These are phyloP conservation scores for Mycosphaerella sp. DNA, from an alignment of 2,329 filamentous ascomycete genomes.

Conservation along the genomic window DNA sequence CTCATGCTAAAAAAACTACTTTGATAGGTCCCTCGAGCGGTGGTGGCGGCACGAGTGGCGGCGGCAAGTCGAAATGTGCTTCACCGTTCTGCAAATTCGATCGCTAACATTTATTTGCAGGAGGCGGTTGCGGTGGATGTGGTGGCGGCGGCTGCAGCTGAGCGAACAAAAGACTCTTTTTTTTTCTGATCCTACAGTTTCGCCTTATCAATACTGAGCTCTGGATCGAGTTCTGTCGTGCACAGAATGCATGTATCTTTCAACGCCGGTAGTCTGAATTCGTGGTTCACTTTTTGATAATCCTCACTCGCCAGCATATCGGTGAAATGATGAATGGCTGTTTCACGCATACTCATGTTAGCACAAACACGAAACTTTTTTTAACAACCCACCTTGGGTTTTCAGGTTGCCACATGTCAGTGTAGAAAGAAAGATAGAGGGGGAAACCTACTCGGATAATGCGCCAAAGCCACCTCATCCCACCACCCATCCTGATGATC, in stretches of 20 bases:
- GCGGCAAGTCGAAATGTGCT: too few species aligned
- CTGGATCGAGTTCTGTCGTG: slow-evolving; percentile 33
- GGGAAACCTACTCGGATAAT: slow-evolving; percentile 53
- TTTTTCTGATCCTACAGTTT: slow-evolving; percentile 10
- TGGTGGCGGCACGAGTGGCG: too few species aligned
- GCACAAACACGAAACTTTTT: background rate
- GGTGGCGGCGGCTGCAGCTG: background rate
- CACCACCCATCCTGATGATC: slow-evolving; percentile 34
- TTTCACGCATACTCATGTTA: background rate
- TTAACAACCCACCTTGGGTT: background rate
- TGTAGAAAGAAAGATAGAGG: slow-evolving; percentile 43
- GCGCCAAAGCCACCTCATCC: slow-evolving; percentile 59
- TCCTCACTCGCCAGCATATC: slow-evolving; percentile 54
- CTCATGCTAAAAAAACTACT: background rate
- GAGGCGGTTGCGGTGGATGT: background rate
- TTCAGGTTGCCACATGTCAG: slow-evolving; percentile 33
- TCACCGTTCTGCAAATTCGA: too few species aligned
- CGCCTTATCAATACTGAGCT: slow-evolving; percentile 18
- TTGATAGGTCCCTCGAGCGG: too few species aligned
- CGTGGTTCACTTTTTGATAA: slow-evolving; percentile 54
- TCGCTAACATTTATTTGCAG: background rate
- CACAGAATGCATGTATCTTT: slow-evolving; percentile 35
- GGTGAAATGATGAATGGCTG: slow-evolving; percentile 51
- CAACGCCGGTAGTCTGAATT: slow-evolving; percentile 42
- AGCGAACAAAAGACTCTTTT: background rate